phyloP scores from a whole-genome alignment of 164 flowering plant species.

The Berberis thunbergii region DNA sequence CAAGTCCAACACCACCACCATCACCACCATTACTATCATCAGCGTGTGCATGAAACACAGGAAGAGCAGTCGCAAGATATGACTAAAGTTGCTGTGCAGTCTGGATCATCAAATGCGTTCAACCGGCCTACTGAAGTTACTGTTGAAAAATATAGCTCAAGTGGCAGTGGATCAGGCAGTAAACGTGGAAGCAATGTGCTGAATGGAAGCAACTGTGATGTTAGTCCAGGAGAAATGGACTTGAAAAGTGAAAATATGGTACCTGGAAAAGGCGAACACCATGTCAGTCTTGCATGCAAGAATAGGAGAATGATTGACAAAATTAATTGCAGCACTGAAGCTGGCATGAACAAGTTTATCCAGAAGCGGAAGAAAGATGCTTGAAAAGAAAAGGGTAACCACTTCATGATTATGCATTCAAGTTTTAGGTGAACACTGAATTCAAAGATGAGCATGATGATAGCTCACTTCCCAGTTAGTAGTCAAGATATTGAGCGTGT shows the following conservation, averaged over 20 bases:
- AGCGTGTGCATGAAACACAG: not conserved
- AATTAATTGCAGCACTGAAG: not conserved
- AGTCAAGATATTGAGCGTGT: too few relatives aligned
- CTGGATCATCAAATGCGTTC: not conserved
- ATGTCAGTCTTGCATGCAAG: not conserved
- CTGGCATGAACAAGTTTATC: not conserved
- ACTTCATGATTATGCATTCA: not conserved
- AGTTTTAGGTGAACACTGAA: too few relatives aligned
- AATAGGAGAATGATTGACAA: not conserved
- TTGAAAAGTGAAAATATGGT: not conserved
- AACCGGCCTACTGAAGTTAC: not conserved
- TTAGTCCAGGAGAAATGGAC: not conserved
- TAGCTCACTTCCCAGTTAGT: too few relatives aligned
- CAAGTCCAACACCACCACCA: not conserved
- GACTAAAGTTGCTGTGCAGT: not conserved
- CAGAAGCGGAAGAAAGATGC: conserved; percentile 3
- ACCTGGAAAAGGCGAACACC: not conserved
- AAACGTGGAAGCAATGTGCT: not conserved
- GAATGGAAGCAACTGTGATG: not conserved
- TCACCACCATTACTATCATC: not conserved
- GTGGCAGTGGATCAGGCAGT: not conserved
- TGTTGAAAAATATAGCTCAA: too few relatives aligned
- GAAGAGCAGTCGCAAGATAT: not conserved
- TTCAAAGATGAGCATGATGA: too few relatives aligned
- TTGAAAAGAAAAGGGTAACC: not conserved